Conservation (phyloP, 345 rosid species). For the Aurinia saxatilis region DNA sequence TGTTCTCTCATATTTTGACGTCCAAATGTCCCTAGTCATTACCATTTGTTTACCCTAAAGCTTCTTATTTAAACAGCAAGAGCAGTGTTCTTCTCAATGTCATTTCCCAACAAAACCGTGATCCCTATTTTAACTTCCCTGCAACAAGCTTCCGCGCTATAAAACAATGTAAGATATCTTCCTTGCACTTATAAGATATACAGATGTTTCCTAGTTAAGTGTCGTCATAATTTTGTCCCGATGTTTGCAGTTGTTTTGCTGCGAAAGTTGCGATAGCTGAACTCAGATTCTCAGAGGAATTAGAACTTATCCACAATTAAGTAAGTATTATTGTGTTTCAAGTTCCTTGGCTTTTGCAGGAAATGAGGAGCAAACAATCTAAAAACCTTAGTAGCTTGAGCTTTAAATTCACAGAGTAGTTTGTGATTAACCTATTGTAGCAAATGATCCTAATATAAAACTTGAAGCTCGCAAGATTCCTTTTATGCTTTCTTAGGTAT, state of each 20-base stretch:
- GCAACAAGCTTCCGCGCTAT: slow-evolving; percentile 43
- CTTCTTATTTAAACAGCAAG: slow-evolving; percentile 44
- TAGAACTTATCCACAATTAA: not conserved
- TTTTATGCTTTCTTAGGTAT: slow-evolving; percentile 4
- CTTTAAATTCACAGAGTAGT: not conserved
- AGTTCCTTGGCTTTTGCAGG: not conserved
- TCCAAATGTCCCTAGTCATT: not conserved
- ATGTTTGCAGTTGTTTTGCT: slow-evolving; percentile 21
- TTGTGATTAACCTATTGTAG: slow-evolving; percentile 9
- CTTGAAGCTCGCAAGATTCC: slow-evolving; percentile 11
- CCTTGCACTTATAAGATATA: not conserved
- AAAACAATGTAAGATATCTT: slow-evolving; percentile 44
- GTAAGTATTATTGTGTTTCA: slow-evolving; percentile 5
- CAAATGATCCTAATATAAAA: not conserved
- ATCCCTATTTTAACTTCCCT: slow-evolving; percentile 46
- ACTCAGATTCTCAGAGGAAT: slow-evolving; percentile 1
- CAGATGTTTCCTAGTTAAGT: not conserved
- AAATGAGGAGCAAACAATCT: slow-evolving; percentile 5
- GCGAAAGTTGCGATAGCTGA: slow-evolving; percentile 4
- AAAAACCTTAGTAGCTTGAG: slow-evolving; percentile 2
- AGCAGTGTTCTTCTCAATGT: slow-evolving; percentile 31
- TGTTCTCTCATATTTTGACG: not conserved
- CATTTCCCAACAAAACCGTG: slow-evolving; percentile 40
- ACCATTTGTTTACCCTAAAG: slow-evolving; percentile 4
- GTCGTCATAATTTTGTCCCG: not conserved